Conservation (phyloP, 306 rosid genomes). For the Comarum palustre region DNA sequence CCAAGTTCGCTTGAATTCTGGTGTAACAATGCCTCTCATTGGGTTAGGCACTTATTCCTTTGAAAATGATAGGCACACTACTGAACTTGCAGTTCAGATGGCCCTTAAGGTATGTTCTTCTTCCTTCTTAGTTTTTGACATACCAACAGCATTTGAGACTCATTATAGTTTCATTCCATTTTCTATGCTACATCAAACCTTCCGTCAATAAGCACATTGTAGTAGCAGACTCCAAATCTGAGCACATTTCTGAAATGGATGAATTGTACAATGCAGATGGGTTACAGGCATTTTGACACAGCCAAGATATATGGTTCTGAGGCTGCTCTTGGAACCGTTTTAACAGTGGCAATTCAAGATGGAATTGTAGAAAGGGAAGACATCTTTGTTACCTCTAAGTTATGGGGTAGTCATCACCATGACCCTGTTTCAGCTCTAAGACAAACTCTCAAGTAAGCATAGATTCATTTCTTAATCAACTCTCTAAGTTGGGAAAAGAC, state of each 20-base stretch:
- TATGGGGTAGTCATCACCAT: slow-evolving; percentile 92
- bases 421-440: slow-evolving; percentile 81
- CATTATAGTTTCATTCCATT: neutral
- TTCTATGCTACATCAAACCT: neutral
- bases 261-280: slow-evolving; percentile 49
- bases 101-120: slow-evolving; percentile 60
- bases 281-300: slow-evolving; percentile 86
- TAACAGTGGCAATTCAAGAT: slow-evolving; percentile 44
- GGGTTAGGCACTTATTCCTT: slow-evolving; percentile 83
- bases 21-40: slow-evolving; percentile 70
- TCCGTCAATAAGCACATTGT: neutral
- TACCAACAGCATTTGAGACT: neutral
- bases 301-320: slow-evolving; percentile 87
- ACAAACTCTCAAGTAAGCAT: slow-evolving; percentile 55
- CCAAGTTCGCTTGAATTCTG: slow-evolving; percentile 64
- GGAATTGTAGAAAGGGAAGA: slow-evolving; percentile 51
- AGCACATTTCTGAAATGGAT: neutral
- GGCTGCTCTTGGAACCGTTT: slow-evolving; percentile 63
- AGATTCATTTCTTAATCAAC: neutral
- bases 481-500: neutral
- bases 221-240: neutral
- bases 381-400: slow-evolving; percentile 75
- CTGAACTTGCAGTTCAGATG: slow-evolving; percentile 63
- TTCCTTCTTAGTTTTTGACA: neutral
- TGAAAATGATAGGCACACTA: slow-evolving; percentile 51